These are phyloP conservation scores for Ascochyta clinopodiicola DNA, from an alignment of 2,329 filamentous ascomycete genomes.

Conservation along the genomic window DNA sequence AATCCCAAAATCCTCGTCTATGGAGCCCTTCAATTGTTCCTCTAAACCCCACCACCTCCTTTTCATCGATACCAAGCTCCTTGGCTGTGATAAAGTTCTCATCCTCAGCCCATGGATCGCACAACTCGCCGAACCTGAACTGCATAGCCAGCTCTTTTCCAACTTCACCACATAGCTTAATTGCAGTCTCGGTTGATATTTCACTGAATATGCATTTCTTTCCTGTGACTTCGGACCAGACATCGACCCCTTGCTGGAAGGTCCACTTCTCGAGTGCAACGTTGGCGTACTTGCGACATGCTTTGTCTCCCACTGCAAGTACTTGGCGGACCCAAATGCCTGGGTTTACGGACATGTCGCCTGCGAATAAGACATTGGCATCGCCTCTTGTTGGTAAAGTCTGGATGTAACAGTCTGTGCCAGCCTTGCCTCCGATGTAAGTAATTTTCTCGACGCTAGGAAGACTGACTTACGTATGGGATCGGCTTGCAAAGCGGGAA, in stretches of 20 bases:
- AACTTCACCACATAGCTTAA: too few relatives aligned
- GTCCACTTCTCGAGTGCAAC: constrained; percentile 35
- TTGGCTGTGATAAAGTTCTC: too few relatives aligned
- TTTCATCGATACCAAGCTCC: too few relatives aligned
- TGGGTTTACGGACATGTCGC: constrained; percentile 36
- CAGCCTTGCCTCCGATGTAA: constrained; percentile 7
- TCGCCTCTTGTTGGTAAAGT: constrained; percentile 32
- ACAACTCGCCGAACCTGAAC: too few relatives aligned
- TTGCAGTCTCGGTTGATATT: background rate
- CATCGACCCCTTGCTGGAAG: constrained; percentile 34
- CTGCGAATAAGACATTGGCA: constrained; percentile 32
- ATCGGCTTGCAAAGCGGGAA: constrained; percentile 35
- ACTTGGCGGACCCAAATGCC: constrained; percentile 41
- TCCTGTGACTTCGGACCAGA: constrained; percentile 38
- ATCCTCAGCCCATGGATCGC: too few relatives aligned
- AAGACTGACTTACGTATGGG: constrained; percentile 24
- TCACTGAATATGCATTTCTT: constrained; percentile 35
- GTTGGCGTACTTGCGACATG: constrained; percentile 34
- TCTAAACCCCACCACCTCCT: too few relatives aligned
- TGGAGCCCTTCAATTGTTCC: too few relatives aligned
- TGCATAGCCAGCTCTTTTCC: too few relatives aligned
- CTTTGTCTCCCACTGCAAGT: constrained; percentile 22
- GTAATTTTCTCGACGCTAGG: too few relatives aligned
- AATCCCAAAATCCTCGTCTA: too few relatives aligned
- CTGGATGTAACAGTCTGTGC: constrained; percentile 32